Conservation (phyloP, 768 basidiomycete genomes). For the Suillus fuscotomentosus region DNA sequence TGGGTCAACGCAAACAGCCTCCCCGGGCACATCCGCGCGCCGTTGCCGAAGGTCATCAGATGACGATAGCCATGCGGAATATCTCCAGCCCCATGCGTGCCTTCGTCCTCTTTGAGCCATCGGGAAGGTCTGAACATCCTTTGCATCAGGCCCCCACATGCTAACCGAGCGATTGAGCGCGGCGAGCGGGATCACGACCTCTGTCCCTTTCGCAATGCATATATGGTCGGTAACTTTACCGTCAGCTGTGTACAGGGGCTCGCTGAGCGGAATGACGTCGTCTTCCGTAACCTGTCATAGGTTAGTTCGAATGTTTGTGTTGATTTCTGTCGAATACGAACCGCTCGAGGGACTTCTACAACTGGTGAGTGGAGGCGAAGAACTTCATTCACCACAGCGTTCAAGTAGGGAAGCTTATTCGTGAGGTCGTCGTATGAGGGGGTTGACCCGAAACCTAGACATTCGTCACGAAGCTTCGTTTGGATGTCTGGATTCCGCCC, state of each 20-base stretch:
- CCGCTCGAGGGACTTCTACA: neutral
- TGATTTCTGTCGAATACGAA: neutral
- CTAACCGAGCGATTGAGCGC: neutral
- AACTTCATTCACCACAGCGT: neutral
- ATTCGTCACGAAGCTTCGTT: too few species aligned
- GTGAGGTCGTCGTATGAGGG: too few species aligned
- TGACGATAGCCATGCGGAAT: neutral
- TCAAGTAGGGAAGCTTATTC: too few species aligned
- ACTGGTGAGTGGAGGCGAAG: neutral
- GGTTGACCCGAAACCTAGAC: too few species aligned
- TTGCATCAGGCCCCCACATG: neutral
- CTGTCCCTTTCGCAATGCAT: neutral
- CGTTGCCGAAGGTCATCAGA: neutral
- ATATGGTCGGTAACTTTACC: neutral
- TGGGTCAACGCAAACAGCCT: neutral
- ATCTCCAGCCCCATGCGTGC: neutral
- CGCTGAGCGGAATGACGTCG: neutral
- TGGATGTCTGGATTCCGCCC: too few species aligned
- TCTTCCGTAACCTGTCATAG: neutral
- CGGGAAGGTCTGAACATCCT: neutral
- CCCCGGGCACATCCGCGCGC: neutral
- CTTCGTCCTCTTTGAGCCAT: neutral
- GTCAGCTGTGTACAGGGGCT: neutral
- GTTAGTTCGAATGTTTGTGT: neutral
- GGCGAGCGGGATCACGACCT: neutral